Evolutionary conservation across 768 basidiomycete species (phyloP).

Genomic region (Rhizopogon roseolus): DNA sequence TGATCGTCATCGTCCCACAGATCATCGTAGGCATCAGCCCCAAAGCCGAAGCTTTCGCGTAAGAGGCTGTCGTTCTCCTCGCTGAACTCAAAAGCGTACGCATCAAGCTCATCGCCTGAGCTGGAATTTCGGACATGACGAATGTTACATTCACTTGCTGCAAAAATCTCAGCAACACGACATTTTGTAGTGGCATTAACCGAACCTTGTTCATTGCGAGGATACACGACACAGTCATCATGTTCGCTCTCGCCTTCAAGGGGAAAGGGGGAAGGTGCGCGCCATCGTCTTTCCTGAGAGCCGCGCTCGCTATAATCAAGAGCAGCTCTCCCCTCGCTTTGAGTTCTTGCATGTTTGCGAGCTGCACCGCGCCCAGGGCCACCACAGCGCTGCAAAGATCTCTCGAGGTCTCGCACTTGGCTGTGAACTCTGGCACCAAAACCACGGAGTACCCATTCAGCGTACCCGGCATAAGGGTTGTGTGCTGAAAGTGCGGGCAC

Average conservation of each 20-base stretch:
- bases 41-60: constrained; percentile 16
- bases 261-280: constrained; percentile 20
- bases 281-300: constrained; percentile 19
- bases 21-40: constrained; percentile 6
- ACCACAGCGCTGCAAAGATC: constrained; percentile 9
- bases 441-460: constrained; percentile 27
- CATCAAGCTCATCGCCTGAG: constrained; percentile 10
- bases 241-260: constrained; percentile 6
- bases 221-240: constrained; percentile 24
- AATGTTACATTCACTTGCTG: constrained; percentile 27
- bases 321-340: constrained; percentile 38
- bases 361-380: not conserved
- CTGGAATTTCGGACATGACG: constrained; percentile 10
- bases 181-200: not conserved
- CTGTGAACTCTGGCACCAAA: constrained; percentile 13
- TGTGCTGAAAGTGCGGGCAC: constrained; percentile 43
- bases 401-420: constrained; percentile 14
- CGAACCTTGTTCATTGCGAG: constrained; percentile 20
- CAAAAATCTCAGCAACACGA: not conserved
- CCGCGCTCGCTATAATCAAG: constrained; percentile 28
- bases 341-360: constrained; percentile 45
- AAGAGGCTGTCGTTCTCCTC: constrained; percentile 21
- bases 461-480: constrained; percentile 27
- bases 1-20: constrained; percentile 20
- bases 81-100: constrained; percentile 19